phyloP scores from a whole-genome alignment of 1,284 basidiomycete genomes.

The Gomphus sp. region DNA sequence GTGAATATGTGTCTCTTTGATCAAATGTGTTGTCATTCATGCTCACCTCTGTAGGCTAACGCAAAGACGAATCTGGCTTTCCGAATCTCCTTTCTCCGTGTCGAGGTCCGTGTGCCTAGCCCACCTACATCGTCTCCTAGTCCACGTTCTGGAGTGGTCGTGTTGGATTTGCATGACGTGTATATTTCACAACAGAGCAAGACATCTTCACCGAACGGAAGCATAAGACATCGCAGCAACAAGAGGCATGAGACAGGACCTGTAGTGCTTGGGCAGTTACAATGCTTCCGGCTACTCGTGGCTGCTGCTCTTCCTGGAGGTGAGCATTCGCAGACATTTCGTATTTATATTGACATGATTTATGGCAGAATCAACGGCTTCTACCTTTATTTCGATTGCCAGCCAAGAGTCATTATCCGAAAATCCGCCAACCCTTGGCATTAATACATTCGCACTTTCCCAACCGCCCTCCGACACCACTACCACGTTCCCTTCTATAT shows the following conservation, averaged over 20 bases:
- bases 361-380: conserved; percentile 11
- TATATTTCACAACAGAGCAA: conserved; percentile 20
- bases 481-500: neutral
- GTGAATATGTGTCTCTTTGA: neutral
- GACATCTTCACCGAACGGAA: neutral
- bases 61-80: conserved; percentile 22
- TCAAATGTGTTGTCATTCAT: neutral
- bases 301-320: conserved; percentile 4
- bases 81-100: conserved; percentile 43
- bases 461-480: neutral
- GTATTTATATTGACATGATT: neutral
- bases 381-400: conserved; percentile 15
- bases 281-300: neutral
- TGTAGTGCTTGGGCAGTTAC: neutral
- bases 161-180: conserved; percentile 57
- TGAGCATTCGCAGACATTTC: neutral
- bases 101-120: conserved; percentile 46
- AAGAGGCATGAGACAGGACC: neutral
- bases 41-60: neutral
- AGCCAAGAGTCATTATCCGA: neutral
- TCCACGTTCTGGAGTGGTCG: conserved; percentile 54
- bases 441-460: neutral
- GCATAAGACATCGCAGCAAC: neutral
- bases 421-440: neutral
- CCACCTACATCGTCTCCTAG: conserved; percentile 15